Evolutionary conservation across 441 rosid genomes (phyloP), one percentile per base, ranked within the genome.

Genomic region (Adansonia grandidieri): DNA sequence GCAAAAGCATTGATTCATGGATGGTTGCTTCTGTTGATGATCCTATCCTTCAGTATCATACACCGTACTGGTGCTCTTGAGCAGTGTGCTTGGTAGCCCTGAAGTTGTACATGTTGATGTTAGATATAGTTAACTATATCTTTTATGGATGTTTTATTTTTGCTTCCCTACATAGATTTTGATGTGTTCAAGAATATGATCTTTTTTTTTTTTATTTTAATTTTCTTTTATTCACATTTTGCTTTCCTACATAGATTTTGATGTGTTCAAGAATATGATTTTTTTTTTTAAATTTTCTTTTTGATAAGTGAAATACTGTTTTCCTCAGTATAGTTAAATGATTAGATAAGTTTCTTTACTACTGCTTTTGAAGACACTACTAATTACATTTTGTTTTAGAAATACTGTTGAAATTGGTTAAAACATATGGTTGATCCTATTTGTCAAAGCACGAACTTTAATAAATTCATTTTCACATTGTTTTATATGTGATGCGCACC

Each of bases 401-500:
- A 40, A 65, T 40, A 17, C 15, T 40, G 69, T 60, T 11, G 17
- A 62, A 62, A 32, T 62, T 0, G 0, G 4, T 28, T 28, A 66
- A 44, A 66, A 66, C 51, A 42, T 1, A 9, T 9, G 14, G 24
- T 14, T n/a, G 40, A 19, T 45, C 67, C 20, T 15, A 48, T n/a
- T 44, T 9, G 63, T 71, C 1, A 8, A 10, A 45, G 9, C 7
- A 47, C 44, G 24, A 32, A 50, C 19, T 11, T 8, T 19, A 3
- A 22, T 7, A 28, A 32, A 32, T 72, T 45, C 10, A 75, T 40
- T 63, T 47, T 60, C 45, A 6, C 32, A 2, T 62, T 17, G 28
- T n/a, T 42, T 65, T 77, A 45, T 64, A 75, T 5, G 75, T 81
- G 22, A 78, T 77, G 0, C 71, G 53, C 61, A 17, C 22, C 67